Percentiles rank a stretch among this genome's conserved stretches.
phyloP scores from a whole-genome alignment of 2,329 filamentous ascomycete genomes.

The Phialocephala sp. region DNA sequence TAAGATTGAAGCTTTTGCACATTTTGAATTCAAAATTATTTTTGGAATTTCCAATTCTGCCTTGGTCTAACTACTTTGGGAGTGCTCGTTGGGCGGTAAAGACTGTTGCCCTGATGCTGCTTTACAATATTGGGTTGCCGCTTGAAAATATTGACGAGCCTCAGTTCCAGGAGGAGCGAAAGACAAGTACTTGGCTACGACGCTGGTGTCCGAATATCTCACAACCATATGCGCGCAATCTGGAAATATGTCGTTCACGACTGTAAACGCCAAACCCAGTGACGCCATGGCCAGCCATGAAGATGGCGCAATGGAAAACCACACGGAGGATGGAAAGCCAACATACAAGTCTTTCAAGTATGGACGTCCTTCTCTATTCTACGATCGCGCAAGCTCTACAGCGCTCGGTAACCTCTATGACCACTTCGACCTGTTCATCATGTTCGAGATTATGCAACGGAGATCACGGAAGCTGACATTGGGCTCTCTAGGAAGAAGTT shows the following conservation, averaged over 20 bases:
- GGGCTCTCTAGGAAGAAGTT: slow-evolving; percentile 90
- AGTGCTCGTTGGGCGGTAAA: background rate
- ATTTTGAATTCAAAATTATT: slow-evolving; percentile 21
- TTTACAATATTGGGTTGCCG: background rate
- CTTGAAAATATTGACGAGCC: background rate
- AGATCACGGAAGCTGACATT: background rate
- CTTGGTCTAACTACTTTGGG: background rate
- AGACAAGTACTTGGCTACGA: no score
- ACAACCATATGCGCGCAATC: background rate
- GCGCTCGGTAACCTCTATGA: background rate
- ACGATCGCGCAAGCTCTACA: slow-evolving; percentile 26
- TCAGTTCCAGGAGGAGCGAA: no score
- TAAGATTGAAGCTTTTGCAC: background rate
- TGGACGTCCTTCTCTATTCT: slow-evolving; percentile 34
- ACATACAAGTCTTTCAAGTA: slow-evolving; percentile 48
- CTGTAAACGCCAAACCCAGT: background rate
- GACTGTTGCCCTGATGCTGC: background rate
- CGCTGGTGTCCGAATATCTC: background rate
- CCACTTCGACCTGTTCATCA: background rate
- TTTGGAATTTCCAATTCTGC: slow-evolving; percentile 6
- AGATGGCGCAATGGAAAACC: slow-evolving; percentile 26
- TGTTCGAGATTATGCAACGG: background rate
- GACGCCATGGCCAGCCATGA: slow-evolving; percentile 25
- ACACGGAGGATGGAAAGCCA: slow-evolving; percentile 36
- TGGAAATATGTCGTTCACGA: background rate